Evolutionary conservation across 2,329 filamentous ascomycete genomes (phyloP).

Genomic region (Sodiomyces alkalinus): DNA sequence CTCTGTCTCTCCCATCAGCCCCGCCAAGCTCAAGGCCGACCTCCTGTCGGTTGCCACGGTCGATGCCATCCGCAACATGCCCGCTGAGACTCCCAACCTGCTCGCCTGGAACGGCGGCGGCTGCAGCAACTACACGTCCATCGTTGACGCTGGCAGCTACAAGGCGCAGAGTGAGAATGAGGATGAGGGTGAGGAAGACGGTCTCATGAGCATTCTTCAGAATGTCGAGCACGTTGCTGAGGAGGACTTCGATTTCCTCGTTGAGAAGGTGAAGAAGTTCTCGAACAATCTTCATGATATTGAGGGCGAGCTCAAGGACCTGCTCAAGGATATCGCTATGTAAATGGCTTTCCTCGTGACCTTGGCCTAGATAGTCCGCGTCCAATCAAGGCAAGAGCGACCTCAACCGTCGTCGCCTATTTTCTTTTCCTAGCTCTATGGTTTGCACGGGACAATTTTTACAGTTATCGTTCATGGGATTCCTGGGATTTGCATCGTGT

Average conservation of each 20-base stretch:
- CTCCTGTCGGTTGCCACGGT: conserved; percentile 72
- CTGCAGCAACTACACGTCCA: conserved; percentile 76
- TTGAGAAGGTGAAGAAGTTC: conserved; percentile 43
- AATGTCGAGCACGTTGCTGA: conserved; percentile 45
- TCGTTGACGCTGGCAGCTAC: conserved; percentile 62
- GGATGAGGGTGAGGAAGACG: conserved; percentile 22
- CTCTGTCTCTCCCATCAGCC: conserved; percentile 76
- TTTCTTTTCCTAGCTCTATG: too few relatives aligned
- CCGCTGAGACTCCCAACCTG: conserved; percentile 76
- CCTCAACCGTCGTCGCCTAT: too few relatives aligned
- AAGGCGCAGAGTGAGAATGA: conserved; percentile 36
- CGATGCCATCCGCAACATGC: conserved; percentile 66
- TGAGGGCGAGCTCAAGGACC: conserved; percentile 44
- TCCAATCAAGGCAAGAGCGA: too few relatives aligned
- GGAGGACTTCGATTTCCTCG: conserved; percentile 42
- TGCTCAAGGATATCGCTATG: conserved; percentile 35
- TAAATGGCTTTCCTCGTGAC: conserved; percentile 11
- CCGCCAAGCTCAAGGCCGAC: conserved; percentile 84
- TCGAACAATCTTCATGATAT: conserved; percentile 48
- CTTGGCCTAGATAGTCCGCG: too few relatives aligned
- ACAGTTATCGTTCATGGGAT: too few relatives aligned
- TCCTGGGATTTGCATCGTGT: too few relatives aligned
- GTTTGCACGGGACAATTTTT: too few relatives aligned
- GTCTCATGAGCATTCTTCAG: conserved; percentile 28
- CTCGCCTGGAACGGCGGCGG: conserved; percentile 99